These are phyloP conservation scores for Bauhinia variegata DNA, from an alignment of 306 rosid genomes.

Conservation along the genomic window DNA sequence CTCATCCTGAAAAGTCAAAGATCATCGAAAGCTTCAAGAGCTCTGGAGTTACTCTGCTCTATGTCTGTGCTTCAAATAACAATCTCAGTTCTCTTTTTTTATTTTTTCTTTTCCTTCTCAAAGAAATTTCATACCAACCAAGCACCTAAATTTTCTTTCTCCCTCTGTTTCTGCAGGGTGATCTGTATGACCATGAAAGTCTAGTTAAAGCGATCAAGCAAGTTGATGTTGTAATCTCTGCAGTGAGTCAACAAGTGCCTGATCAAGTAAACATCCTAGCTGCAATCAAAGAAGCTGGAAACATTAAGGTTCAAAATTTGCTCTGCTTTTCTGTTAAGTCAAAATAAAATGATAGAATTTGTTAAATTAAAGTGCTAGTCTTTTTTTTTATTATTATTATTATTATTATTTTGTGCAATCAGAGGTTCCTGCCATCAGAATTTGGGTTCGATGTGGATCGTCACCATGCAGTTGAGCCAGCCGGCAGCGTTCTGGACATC, in stretches of 20 bases:
- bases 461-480: slow-evolving; percentile 32
- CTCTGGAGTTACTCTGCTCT: not conserved
- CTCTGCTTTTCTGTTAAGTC: not conserved
- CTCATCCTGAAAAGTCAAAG: slow-evolving; percentile 1
- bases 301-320: slow-evolving; percentile 40
- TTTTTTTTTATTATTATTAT: too few species aligned
- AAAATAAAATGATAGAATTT: not conserved
- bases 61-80: slow-evolving; percentile 9
- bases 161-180: slow-evolving; percentile 34
- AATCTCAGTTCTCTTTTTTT: not conserved
- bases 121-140: not conserved
- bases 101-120: too few species aligned
- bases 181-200: slow-evolving; percentile 39
- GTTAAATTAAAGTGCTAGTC: too few species aligned
- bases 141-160: not conserved
- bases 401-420: not conserved
- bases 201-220: slow-evolving; percentile 49
- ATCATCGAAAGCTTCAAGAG: slow-evolving; percentile 26
- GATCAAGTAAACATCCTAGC: slow-evolving; percentile 48
- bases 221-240: slow-evolving; percentile 50
- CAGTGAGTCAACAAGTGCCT: slow-evolving; percentile 30
- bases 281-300: slow-evolving; percentile 57
- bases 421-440: slow-evolving; percentile 56
- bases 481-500: not conserved
- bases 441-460: slow-evolving; percentile 53